phyloP scores from a whole-genome alignment of 2,329 filamentous ascomycete genomes.

The Fusarium xylarioides region DNA sequence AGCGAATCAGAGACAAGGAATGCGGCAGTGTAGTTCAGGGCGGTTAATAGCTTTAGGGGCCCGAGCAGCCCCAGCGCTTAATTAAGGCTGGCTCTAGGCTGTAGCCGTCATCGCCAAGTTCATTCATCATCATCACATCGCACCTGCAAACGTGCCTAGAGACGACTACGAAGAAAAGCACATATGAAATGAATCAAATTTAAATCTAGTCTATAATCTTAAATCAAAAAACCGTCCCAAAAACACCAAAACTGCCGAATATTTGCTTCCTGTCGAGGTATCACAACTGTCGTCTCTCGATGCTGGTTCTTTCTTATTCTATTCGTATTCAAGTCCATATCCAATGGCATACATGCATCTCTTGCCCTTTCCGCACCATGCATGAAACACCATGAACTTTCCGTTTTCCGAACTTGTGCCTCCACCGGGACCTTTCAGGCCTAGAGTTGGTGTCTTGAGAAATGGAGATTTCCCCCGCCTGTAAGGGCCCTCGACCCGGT shows the following conservation, averaged over 20 bases:
- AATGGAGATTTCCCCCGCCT: conserved; percentile 44
- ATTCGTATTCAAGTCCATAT: conserved; percentile 20
- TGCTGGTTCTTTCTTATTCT: neutral
- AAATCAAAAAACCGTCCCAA: neutral
- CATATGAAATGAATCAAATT: neutral
- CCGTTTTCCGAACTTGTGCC: conserved; percentile 47
- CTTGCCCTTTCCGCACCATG: conserved; percentile 44
- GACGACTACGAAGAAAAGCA: neutral
- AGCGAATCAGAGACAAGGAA: conserved; percentile 16
- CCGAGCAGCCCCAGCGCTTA: conserved; percentile 17
- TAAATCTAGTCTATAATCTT: neutral
- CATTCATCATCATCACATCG: neutral
- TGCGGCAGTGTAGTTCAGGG: neutral
- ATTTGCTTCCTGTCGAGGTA: neutral
- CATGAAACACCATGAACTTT: conserved; percentile 50
- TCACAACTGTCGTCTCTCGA: neutral
- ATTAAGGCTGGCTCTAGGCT: neutral
- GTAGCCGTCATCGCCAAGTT: neutral
- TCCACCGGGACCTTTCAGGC: conserved; percentile 53
- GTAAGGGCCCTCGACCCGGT: conserved; percentile 51
- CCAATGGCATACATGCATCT: conserved; percentile 51
- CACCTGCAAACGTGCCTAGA: neutral
- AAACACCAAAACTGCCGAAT: neutral
- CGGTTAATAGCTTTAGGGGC: conserved; percentile 16
- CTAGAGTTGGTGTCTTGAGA: conserved; percentile 50